Base-by-base conservation (phyloP, 352 stramenopile species). In the Pythium rhizo-oryzae region DNA sequence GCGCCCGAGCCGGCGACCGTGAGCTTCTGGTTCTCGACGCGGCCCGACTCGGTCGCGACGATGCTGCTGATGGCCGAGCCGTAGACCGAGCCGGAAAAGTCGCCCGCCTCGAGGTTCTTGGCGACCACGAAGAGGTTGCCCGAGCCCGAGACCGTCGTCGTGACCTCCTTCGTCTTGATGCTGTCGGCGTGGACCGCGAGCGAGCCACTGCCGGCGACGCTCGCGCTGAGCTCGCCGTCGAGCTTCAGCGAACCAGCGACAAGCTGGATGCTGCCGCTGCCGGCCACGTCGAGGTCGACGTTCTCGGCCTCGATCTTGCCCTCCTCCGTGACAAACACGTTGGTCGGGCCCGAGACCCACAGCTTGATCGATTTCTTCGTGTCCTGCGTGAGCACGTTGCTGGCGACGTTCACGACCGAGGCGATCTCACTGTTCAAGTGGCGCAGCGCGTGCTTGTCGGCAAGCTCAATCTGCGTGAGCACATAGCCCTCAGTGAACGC, bases 391-490 rank as follows among this genome's bases (percentile, higher is more conserved):
- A 91, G 56, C 46, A 89, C 80, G 39, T 72, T 59, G 18, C 77
- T 76, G 55, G 75, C 77, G 23, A 91, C 68, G 21, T 80, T 71
- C 8, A 89, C 72, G 18, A 76, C 62, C 5, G 77, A 74, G 13
- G 78, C 76, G 25, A 81, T 71, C 1, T 75, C 62, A 23, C 72
- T 77, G 24, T 72, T 76, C 18, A 91, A 51, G 53, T 71, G 58
- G 19, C 71, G 70, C 51, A 91, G 50, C 51, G 74, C 44, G 39
- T 79, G 78, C 66, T 83, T 80, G 35, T 86, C 65, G n/a, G 70
- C 77, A 19, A 91, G 37, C 60, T 77, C 76, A 43, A 91, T 81
- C 39, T 86, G 70, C 30, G 80, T 88, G 65, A 89, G 71, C 33
- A 91, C 58, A 52, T 69, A 88, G 41, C 82, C 82, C 21, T 86